Base-by-base conservation (phyloP, 257 asterid genomes). In the Linaria vulgaris region DNA sequence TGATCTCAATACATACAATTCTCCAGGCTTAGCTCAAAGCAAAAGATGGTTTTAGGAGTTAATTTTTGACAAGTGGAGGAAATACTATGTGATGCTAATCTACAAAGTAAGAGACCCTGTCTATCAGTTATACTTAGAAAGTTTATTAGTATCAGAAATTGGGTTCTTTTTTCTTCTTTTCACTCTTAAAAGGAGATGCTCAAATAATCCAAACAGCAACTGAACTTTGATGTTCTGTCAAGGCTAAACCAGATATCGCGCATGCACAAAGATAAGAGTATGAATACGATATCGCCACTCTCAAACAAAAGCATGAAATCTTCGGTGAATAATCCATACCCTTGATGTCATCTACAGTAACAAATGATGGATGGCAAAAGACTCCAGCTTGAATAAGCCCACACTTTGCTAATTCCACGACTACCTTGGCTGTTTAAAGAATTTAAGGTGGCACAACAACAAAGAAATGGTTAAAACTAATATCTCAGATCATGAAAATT, bases 311-410 rank as follows among this genome's bases (percentile, higher is more conserved):
- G 24, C 27, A 68, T 15, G 25, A 58, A 21, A 17, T 55, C 39
- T 65, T 64, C 58, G 25, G 24, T 57, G 19, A 23, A 39, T 38
- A 51, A 31, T 34, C 12, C 44, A 3, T 76, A 81, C 88, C 86
- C 70, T 83, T 77, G 58, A 83, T 59, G 62, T 86, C 91, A 20
- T 77, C 91, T n/a, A 43, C 61, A 3, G 80, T 58, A 44, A 81
- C 86, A 39, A 71, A 76, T 17, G 83, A 61, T 5, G 88, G 88
- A 72, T 79, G 95, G 56, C 81, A 53, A 6, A 83, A 63, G 34
- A 83, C 95, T 16, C 76, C 86, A 62, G 91, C 85, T 59, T 86
- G 82, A 68, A 76, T 77, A 50, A 68, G 66, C 39, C 73, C 79
- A 21, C 71, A 47, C 64, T 73, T 80, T 31, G 74, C 80, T 51